phyloP scores from a whole-genome alignment of 2,329 filamentous ascomycete genomes.

The Calonectria honghensis region DNA sequence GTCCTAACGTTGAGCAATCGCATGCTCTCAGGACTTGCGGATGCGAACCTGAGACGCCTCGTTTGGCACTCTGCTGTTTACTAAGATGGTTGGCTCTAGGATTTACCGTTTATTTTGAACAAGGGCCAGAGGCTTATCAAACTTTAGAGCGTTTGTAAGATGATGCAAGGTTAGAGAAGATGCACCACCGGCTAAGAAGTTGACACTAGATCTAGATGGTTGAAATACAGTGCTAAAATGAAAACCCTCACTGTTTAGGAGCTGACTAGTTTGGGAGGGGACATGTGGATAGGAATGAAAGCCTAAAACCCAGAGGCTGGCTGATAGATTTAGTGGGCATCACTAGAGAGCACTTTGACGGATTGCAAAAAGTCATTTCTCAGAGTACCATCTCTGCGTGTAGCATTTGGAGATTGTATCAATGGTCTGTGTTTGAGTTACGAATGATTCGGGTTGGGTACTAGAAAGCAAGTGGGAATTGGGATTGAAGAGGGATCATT shows the following conservation, averaged over 20 bases:
- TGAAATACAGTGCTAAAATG: constrained; percentile 19
- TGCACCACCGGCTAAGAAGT: constrained; percentile 1
- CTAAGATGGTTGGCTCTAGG: not conserved
- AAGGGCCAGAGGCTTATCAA: constrained; percentile 82
- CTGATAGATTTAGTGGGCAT: not conserved
- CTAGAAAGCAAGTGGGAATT: not conserved
- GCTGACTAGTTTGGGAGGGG: too few relatives aligned
- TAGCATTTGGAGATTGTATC: not conserved
- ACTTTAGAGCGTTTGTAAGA: not conserved
- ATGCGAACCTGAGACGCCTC: not conserved
- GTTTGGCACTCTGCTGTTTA: not conserved
- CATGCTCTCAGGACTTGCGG: constrained; percentile 40
- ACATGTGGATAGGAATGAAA: not conserved
- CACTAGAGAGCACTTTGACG: not conserved
- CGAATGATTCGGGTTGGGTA: not conserved
- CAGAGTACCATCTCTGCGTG: not conserved
- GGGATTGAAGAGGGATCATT: not conserved
- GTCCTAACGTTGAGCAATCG: constrained; percentile 53
- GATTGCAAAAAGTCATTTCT: not conserved
- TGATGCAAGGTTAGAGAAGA: constrained; percentile 17
- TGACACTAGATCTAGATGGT: constrained; percentile 15
- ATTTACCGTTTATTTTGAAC: constrained; percentile 79
- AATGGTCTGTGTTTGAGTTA: not conserved
- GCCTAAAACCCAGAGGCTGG: not conserved
- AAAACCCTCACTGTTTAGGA: not conserved